These are phyloP conservation scores for Pyrus communis DNA, from an alignment of 306 rosid species.

Conservation along the genomic window DNA sequence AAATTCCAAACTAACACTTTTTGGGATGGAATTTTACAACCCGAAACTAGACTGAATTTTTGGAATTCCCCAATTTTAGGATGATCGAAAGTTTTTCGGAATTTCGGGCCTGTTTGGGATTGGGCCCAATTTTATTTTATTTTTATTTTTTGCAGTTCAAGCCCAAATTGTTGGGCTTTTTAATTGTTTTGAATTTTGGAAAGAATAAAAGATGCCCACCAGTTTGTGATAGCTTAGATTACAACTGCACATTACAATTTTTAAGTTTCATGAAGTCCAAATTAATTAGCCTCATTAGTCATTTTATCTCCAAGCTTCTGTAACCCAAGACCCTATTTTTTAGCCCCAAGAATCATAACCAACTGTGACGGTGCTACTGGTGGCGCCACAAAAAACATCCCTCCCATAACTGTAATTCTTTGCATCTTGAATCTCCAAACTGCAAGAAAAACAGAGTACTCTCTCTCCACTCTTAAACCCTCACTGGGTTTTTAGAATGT, in stretches of 20 bases:
- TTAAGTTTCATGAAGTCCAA: background rate
- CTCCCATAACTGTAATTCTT: slow-evolving; percentile 43
- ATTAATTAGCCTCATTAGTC: background rate
- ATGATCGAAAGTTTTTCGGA: no score
- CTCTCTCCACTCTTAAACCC: slow-evolving; percentile 31
- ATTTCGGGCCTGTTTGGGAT: no score
- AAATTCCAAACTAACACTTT: no score
- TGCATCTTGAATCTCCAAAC: slow-evolving; percentile 33
- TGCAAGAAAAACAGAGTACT: slow-evolving; percentile 21
- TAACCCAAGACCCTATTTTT: slow-evolving; percentile 63
- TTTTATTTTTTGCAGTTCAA: no score
- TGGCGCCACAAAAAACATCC: slow-evolving; percentile 11
- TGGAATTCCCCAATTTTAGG: no score
- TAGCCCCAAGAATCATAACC: slow-evolving; percentile 86
- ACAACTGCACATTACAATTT: background rate
- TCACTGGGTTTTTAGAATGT: slow-evolving; percentile 7
- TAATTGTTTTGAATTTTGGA: no score
- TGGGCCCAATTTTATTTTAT: no score
- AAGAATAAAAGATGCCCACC: no score
- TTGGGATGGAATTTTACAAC: no score
- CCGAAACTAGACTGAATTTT: no score
- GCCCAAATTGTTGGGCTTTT: no score
- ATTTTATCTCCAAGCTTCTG: slow-evolving; percentile 74
- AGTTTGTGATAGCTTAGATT: background rate
- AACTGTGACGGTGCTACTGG: slow-evolving; percentile 11